Base-by-base conservation (phyloP, 176 grass and related monocot species). In the Ananas comosus region DNA sequence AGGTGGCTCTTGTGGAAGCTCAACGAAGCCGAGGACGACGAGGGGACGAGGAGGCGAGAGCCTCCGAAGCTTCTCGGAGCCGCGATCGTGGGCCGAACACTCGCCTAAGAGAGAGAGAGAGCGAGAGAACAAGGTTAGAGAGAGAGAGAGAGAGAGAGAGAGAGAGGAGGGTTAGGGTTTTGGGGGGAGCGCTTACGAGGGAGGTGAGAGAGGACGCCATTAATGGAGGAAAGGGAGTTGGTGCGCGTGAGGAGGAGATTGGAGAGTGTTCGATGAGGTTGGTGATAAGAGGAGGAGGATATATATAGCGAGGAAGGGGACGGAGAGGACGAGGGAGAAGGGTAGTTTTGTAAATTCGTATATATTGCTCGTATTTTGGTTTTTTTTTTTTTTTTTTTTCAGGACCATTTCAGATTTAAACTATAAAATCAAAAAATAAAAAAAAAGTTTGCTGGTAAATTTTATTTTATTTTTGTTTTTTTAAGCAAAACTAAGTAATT, bases 21-120 rank as follows among this genome's bases (percentile, higher is more conserved):
- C 61, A 58, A 64, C 72, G 72, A 49, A 16, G 66, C 22, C 66
- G 57, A 54, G 61, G 77, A 80, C 1, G 70, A 14, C 49, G 13
- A 14, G 47, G 53, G 69, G 67, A 72, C 58, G 48, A 52, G 57
- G 47, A 85, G 64, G 70, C 72, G 53, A 18, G 63, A 29, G 10
- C 80, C 18, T 18, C 10, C 19, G 63, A 24, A 18, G 78, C 12
- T 83, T 70, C 48, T 64, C 69, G 77, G 49, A 10, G 10, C 9
- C 4, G 59, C 61, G 48, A 64, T 51, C 42, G 66, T 66, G 50
- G 64, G 83, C 18, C 80, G 77, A 14, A 81, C 77, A 71, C 79
- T 75, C 63, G 74, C 83, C 88, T 91, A 77, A 70, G 70, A 89
- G 16, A 53, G 16, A 64, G 12, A 75, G 12, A 65, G 42, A 29